These are phyloP conservation scores for Fraxinus xanthoxyloides DNA, from an alignment of 305 asterid genomes.

Conservation along the genomic window DNA sequence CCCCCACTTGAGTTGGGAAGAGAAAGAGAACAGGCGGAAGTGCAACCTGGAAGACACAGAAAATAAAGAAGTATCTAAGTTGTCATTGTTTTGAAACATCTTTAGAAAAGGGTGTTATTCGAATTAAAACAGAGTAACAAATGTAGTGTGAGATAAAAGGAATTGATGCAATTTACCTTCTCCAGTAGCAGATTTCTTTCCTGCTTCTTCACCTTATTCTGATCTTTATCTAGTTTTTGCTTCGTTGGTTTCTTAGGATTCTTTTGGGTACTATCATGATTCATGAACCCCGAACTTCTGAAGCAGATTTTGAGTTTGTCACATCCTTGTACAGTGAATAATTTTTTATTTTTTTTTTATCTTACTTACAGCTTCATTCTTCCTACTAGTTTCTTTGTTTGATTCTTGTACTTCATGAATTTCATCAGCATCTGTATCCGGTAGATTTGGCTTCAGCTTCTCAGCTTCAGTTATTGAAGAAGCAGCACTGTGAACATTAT, in stretches of 20 bases:
- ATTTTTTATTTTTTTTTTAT: too few species aligned
- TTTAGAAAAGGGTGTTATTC: neutral
- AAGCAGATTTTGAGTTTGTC: conserved; percentile 34
- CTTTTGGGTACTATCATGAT: conserved; percentile 39
- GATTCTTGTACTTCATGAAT: conserved; percentile 32
- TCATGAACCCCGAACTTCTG: conserved; percentile 40
- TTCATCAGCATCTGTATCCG: conserved; percentile 33
- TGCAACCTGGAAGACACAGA: neutral
- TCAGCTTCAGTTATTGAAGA: conserved; percentile 48
- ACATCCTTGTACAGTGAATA: conserved; percentile 41
- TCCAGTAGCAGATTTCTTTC: conserved; percentile 41
- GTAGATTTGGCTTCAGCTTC: conserved; percentile 43
- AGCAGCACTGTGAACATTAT: conserved; percentile 53
- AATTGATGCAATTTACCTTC: conserved; percentile 38
- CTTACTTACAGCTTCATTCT: conserved; percentile 38
- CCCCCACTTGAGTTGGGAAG: neutral
- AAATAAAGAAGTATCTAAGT: neutral
- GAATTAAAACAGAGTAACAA: neutral
- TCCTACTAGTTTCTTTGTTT: conserved; percentile 30
- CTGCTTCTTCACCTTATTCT: conserved; percentile 50
- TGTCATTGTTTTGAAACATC: neutral
- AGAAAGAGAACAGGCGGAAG: neutral
- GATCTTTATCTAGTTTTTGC: conserved; percentile 34
- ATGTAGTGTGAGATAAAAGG: neutral
- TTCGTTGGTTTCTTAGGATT: conserved; percentile 46